Evolutionary conservation across 2,329 filamentous ascomycete genomes (phyloP), one percentile per base, ranked within the genome.

Genomic region (Cadophora luteo-olivacea): DNA sequence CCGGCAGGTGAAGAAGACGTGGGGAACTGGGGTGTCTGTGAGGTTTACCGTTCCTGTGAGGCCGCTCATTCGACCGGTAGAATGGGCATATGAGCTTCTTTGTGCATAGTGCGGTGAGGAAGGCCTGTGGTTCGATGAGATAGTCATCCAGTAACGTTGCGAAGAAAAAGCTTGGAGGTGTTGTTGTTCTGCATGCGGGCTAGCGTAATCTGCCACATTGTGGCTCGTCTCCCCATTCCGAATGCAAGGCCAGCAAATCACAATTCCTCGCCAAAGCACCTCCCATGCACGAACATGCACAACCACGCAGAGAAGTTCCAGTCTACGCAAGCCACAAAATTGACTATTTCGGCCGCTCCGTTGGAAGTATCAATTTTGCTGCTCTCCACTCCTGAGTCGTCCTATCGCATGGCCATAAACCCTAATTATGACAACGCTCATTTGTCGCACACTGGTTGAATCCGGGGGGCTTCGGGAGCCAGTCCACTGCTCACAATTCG

Each of bases 321-420:
- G 25, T 51, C 45, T 51, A 51, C 70, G 68, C 70, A 69, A 72
- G 72, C 72, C 72, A 73, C 65, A 32, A 61, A 55, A 67, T 48
- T 58, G 38, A 29, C 62, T 61, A 57, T 49, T 52, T 72, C 70
- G 70, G 72, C 32, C 67, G 33, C 64, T 73, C 72, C 71, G 70
- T 69, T 24, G 32, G 36, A 29, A 48, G 4, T 25, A 52, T 61
- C 54, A 24, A 64, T 41, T 45, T 38, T 22, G n/a, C 36, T 29
- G 7, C 19, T 54, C 57, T 61, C 64, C 38, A 65, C 38, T 32
- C 49, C 65, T 51, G 57, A 25, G 41, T 36, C 19, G 33, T 45
- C 58, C 61, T 66, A 54, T 41, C 25, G 64, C 22, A n/a, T 38
- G 57, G 55, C 24, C 25, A 38, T 25, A 55, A 66, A 41, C 57